Percentiles rank a stretch among this genome's conserved stretches.
Conservation (phyloP, 2,329 filamentous ascomycete species). For the Alternaria sp. region DNA sequence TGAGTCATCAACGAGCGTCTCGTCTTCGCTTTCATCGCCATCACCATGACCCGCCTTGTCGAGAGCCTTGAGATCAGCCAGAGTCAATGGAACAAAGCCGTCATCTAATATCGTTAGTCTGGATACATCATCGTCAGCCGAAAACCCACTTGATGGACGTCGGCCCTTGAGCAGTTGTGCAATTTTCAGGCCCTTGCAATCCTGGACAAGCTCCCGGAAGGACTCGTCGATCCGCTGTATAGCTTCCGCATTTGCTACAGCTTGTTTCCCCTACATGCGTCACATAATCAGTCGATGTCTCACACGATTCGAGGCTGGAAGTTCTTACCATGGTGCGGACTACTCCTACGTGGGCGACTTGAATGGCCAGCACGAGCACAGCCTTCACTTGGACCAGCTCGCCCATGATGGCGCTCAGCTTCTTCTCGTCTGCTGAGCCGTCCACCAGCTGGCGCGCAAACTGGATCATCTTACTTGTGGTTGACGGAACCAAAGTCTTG, state of each 20-base stretch:
- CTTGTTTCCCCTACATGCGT: conserved; percentile 2
- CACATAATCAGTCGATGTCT: background rate
- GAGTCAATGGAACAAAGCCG: background rate
- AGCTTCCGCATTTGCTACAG: conserved; percentile 17
- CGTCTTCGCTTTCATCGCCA: background rate
- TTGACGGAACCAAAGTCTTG: conserved; percentile 5
- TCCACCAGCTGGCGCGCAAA: conserved; percentile 21
- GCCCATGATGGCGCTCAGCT: conserved; percentile 19
- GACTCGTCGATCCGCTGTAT: conserved; percentile 20
- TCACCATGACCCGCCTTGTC: background rate
- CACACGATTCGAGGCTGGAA: background rate
- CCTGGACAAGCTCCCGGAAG: background rate
- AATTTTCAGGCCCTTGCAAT: background rate
- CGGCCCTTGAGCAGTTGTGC: background rate
- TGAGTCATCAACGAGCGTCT: background rate
- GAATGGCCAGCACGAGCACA: conserved; percentile 18
- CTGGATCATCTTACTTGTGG: conserved; percentile 12
- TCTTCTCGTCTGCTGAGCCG: conserved; percentile 24
- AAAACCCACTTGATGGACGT: background rate
- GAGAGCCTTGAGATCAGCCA: background rate
- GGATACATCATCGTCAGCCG: background rate
- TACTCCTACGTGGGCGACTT: conserved; percentile 25
- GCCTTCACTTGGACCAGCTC: conserved; percentile 24
- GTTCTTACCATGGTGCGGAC: conserved; percentile 10
- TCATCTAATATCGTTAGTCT: background rate